phyloP scores from a whole-genome alignment of 148 eudicot species.

The Hydrangea macrophylla region DNA sequence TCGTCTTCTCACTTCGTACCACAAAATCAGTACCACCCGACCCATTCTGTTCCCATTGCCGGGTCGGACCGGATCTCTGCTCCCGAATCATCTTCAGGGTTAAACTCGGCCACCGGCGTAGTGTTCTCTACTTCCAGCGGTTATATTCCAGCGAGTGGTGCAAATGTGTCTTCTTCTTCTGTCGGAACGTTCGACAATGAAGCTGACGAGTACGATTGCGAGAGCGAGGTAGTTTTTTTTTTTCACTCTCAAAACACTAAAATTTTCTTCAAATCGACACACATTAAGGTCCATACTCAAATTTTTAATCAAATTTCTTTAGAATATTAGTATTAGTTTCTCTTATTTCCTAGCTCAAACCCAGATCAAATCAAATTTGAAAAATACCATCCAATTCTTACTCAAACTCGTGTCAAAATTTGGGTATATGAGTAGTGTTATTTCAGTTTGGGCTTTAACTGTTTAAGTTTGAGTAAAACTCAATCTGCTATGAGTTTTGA shows the following conservation, averaged over 20 bases:
- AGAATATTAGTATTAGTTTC: too few relatives aligned
- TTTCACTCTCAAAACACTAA: background rate
- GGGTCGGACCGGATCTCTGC: slow-evolving; percentile 30
- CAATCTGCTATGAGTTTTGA: too few relatives aligned
- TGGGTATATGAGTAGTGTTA: too few relatives aligned
- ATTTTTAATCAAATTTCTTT: too few relatives aligned
- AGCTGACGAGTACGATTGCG: slow-evolving; percentile 62
- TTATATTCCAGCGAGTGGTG: slow-evolving; percentile 14
- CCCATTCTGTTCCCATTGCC: slow-evolving; percentile 21
- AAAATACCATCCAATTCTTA: too few relatives aligned
- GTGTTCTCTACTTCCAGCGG: slow-evolving; percentile 17
- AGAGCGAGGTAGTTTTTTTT: slow-evolving; percentile 57
- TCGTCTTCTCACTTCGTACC: slow-evolving; percentile 23
- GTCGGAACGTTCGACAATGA: slow-evolving; percentile 35
- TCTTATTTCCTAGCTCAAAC: too few relatives aligned
- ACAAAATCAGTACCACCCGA: slow-evolving; percentile 2
- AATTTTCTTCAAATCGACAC: background rate
- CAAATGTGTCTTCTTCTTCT: slow-evolving; percentile 25
- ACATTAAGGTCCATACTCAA: too few relatives aligned
- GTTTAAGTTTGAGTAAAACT: too few relatives aligned
- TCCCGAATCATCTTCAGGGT: slow-evolving; percentile 16
- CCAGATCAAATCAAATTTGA: too few relatives aligned
- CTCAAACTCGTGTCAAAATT: too few relatives aligned
- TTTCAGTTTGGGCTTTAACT: too few relatives aligned
- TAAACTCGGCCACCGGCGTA: slow-evolving; percentile 19